A percentile compares a stretch with the other conserved stretches of the same genome.
Evolutionary conservation across 371 early-diverging fungal species (phyloP).

Genomic region (Mucor velutinosus): DNA sequence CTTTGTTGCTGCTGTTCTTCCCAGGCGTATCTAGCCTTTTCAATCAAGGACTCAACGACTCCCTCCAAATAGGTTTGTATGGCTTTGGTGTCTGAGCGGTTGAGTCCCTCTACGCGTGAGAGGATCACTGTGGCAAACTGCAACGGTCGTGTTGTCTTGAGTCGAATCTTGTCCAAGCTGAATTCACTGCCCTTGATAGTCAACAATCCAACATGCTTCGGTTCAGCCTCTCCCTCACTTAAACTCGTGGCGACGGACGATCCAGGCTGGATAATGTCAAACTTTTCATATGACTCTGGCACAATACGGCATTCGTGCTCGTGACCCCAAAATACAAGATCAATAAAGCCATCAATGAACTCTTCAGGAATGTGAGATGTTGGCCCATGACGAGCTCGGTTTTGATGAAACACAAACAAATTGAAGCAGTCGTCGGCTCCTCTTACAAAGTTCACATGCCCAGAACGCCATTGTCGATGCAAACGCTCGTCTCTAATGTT

Average conservation of each 20-base stretch:
- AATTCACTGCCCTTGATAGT: conserved; percentile 67
- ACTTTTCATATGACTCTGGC: conserved; percentile 68
- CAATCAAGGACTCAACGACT: conserved; percentile 71
- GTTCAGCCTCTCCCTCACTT: conserved; percentile 85
- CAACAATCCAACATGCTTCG: conserved; percentile 87
- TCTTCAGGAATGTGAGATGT: conserved; percentile 92
- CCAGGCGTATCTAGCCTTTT: conserved; percentile 68
- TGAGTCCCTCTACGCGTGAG: conserved; percentile 46
- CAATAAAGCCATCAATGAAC: conserved; percentile 82
- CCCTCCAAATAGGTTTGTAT: conserved; percentile 51
- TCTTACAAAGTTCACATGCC: conserved; percentile 76
- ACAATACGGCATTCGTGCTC: conserved; percentile 97
- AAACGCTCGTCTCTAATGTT: conserved; percentile 95
- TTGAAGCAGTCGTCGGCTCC: conserved; percentile 49
- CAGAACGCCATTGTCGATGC: conserved; percentile 79
- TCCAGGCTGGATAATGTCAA: conserved; percentile 94
- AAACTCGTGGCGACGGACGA: conserved; percentile 97
- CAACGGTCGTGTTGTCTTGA: conserved; percentile 90
- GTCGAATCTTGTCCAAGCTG: conserved; percentile 70
- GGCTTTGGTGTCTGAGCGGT: conserved; percentile 38
- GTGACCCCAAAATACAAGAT: conserved; percentile 98
- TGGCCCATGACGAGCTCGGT: conserved; percentile 81
- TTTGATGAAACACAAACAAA: conserved; percentile 90
- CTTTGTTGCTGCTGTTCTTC: conserved; percentile 30
- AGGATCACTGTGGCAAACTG: conserved; percentile 75